Base-by-base conservation (phyloP, 2,329 filamentous ascomycete species). In the Sporothrix curviconia region DNA sequence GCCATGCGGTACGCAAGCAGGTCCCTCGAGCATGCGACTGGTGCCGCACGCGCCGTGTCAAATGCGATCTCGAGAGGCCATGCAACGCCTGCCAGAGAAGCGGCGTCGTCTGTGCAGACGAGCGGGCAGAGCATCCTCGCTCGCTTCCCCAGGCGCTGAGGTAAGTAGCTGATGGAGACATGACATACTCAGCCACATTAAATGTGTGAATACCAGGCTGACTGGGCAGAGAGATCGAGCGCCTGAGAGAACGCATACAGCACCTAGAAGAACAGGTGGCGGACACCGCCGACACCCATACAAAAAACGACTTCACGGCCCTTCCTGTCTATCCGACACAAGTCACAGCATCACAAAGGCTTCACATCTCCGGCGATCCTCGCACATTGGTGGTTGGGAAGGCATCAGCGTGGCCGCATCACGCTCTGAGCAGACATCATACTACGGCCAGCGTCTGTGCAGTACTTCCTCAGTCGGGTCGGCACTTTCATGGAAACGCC, bases 391-490 rank as follows among this genome's bases (percentile, higher is more conserved):
- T 6, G 61, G 63, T 12, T 69, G 67, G 67, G 63, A 66, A 28
- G 67, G 68, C 25, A 71, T 76, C 37, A 68, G 70, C 40, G 68
- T 71, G 7, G 66, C 68, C 17, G 71, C 69, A 1, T 68, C 71
- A 0, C 65, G 69, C 4, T 69, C 69, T 1, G 68, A 67, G 19
- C 68, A 72, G 55, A 66, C 66, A 17, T 69, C 71, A 11, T 76
- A 70, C 62, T 78, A 75, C 62, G 76, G 76, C 2, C 69, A 74
- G 0, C 74, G 2, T 78, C 76, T 5, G 63, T 69, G 12, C 72
- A 72, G 59, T 78, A 74, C 65, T 78, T 77, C 62, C 72, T 76
- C 53, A 66, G 67, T 15, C 70, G 74, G 34, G 69, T 78, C 56
- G 71, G 66, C 14, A 60, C 62, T 76, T 70, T 59, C 62, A 78